Evolutionary conservation across 169 alveolate genomes (phyloP).

Genomic region (Plasmodium knowlesi): DNA sequence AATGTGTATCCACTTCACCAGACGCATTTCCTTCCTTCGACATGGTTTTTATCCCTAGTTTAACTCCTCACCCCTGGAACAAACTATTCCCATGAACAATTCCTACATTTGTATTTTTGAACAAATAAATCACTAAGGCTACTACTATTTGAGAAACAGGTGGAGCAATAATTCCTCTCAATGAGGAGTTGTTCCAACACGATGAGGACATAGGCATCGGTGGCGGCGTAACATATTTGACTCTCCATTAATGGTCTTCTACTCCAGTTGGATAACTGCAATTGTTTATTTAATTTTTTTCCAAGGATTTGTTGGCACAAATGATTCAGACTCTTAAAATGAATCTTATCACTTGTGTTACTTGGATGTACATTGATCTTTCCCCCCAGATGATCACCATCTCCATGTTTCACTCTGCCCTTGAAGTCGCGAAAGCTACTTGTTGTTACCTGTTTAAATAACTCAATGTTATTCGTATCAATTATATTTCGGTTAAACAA

Average conservation of each 20-base stretch:
- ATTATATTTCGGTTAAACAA: conserved; percentile 30
- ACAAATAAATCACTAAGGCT: conserved; percentile 4
- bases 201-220: conserved; percentile 87
- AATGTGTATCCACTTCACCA: neutral
- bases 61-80: neutral
- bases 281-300: conserved; percentile 84
- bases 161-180: conserved; percentile 32
- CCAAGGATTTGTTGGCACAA: conserved; percentile 81
- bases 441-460: conserved; percentile 38
- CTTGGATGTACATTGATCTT: neutral
- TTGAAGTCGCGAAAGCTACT: conserved; percentile 11
- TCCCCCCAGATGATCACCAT: neutral
- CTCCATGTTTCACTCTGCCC: conserved; percentile 8
- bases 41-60: neutral
- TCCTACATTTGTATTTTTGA: conserved; percentile 32
- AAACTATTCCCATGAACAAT: conserved; percentile 56
- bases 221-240: conserved; percentile 89
- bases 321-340: conserved; percentile 80
- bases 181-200: conserved; percentile 47
- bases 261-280: conserved; percentile 91
- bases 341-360: neutral
- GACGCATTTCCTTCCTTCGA: neutral
- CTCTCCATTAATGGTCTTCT: conserved; percentile 87
- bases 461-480: conserved; percentile 31
- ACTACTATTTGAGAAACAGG: conserved; percentile 37